phyloP scores from a whole-genome alignment of 1,284 basidiomycete species.

The Cutaneotrichosporon sp. region DNA sequence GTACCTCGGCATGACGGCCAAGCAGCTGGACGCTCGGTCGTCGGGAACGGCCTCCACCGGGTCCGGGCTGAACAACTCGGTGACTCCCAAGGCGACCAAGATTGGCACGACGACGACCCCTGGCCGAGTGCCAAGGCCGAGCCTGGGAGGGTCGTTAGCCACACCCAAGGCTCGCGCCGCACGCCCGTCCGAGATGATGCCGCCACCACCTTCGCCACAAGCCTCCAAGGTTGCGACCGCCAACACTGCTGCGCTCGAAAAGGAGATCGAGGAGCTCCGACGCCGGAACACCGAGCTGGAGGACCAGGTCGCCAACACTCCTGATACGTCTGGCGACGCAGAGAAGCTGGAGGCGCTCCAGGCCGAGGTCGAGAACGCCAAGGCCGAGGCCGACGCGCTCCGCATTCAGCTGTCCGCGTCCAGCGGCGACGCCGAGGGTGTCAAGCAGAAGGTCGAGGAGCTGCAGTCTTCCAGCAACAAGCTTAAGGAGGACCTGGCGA shows the following conservation, averaged over 20 bases:
- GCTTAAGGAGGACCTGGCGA: slow-evolving; percentile 32
- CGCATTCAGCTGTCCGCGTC: slow-evolving; percentile 36
- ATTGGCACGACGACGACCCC: slow-evolving; percentile 39
- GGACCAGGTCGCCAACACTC: slow-evolving; percentile 18
- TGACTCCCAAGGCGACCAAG: slow-evolving; percentile 34
- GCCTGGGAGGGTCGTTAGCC: slow-evolving; percentile 39
- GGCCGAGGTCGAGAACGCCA: slow-evolving; percentile 32
- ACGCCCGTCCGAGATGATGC: slow-evolving; percentile 48
- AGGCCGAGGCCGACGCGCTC: slow-evolving; percentile 38
- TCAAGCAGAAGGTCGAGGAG: slow-evolving; percentile 37
- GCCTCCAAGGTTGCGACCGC: slow-evolving; percentile 16
- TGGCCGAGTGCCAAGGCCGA: slow-evolving; percentile 36
- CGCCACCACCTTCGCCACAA: slow-evolving; percentile 53
- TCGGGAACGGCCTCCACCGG: slow-evolving; percentile 16
- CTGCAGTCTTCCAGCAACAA: slow-evolving; percentile 39
- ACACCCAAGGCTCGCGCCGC: slow-evolving; percentile 48
- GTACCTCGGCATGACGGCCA: slow-evolving; percentile 72
- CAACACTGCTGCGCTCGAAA: slow-evolving; percentile 37
- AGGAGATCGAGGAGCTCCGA: slow-evolving; percentile 43
- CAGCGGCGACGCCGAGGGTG: slow-evolving; percentile 45
- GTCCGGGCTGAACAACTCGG: slow-evolving; percentile 24
- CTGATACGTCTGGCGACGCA: not conserved
- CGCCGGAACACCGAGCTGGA: slow-evolving; percentile 42
- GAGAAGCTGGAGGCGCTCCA: slow-evolving; percentile 28
- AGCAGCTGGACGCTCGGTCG: slow-evolving; percentile 62